Conservation (phyloP, 306 rosid species). For the Senna tora region DNA sequence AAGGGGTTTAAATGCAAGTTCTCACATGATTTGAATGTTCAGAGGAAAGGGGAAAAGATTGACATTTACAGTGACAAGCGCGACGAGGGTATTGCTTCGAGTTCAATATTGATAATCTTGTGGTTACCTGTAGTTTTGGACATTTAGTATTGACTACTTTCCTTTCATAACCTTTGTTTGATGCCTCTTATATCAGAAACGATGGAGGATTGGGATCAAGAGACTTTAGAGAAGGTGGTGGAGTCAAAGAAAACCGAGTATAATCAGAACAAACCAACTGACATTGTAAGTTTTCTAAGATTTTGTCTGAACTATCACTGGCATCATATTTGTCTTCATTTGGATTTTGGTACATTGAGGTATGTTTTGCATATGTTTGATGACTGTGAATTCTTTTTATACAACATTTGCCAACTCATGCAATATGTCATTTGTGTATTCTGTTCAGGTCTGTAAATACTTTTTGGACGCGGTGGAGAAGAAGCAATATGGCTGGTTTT, state of each 20-base stretch:
- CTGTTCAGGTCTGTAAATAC: constrained; percentile 54
- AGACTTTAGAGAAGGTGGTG: constrained; percentile 88
- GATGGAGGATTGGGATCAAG: constrained; percentile 99
- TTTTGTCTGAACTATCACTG: constrained; percentile 18
- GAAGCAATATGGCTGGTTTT: constrained; percentile 98
- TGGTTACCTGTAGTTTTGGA: constrained; percentile 15
- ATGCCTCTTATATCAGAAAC: constrained; percentile 53
- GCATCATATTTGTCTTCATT: not conserved
- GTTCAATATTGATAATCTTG: not conserved
- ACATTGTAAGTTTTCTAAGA: constrained; percentile 63
- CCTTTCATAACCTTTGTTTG: constrained; percentile 2
- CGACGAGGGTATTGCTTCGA: constrained; percentile 59
- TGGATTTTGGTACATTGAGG: constrained; percentile 2
- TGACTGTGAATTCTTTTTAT: constrained; percentile 28
- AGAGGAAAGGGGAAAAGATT: constrained; percentile 99
- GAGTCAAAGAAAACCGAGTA: constrained; percentile 84
- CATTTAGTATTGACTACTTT: constrained; percentile 10
- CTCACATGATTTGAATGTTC: constrained; percentile 92
- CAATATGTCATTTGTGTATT: constrained; percentile 14
- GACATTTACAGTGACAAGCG: constrained; percentile 92
- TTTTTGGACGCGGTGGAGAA: constrained; percentile 92
- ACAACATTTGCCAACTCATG: constrained; percentile 8
- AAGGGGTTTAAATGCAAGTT: constrained; percentile 99
- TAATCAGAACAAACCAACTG: constrained; percentile 95
- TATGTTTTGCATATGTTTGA: constrained; percentile 1